phyloP scores from a whole-genome alignment of 1,284 basidiomycete genomes.

The Abortiporus biennis region DNA sequence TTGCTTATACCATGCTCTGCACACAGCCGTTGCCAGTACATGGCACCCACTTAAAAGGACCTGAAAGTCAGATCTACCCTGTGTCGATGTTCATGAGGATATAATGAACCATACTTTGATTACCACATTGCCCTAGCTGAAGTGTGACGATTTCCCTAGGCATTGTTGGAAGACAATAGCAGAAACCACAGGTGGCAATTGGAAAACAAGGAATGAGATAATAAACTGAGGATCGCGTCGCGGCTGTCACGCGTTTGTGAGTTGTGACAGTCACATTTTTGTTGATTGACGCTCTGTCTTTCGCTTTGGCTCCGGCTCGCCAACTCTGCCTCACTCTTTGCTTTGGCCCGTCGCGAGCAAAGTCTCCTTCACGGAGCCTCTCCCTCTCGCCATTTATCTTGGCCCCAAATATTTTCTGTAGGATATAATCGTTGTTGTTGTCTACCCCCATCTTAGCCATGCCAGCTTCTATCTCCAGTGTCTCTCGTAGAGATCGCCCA shows the following conservation, averaged over 20 bases:
- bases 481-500: not conserved
- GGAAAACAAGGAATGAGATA: not conserved
- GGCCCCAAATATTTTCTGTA: no score
- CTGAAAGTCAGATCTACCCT: slow-evolving; percentile 15
- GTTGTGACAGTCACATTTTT: not conserved
- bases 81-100: slow-evolving; percentile 8
- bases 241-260: slow-evolving; percentile 2
- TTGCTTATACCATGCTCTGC: slow-evolving; percentile 95
- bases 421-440: no score
- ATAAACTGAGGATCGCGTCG: not conserved
- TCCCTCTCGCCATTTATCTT: not conserved
- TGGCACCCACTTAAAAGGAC: slow-evolving; percentile 65
- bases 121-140: slow-evolving; percentile 93
- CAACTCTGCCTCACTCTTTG: not conserved
- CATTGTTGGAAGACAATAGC: slow-evolving; percentile 35
- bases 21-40: slow-evolving; percentile 94
- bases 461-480: not conserved
- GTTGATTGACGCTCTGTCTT: not conserved
- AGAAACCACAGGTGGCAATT: not conserved
- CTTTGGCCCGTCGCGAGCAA: slow-evolving; percentile 9
- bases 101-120: slow-evolving; percentile 69
- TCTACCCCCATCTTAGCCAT: no score
- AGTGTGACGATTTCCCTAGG: slow-evolving; percentile 85
- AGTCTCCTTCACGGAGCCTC: slow-evolving; percentile 3
- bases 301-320: slow-evolving; percentile 1